phyloP scores from a whole-genome alignment of 805 yeast species.

The Nakazawaea sp. region DNA sequence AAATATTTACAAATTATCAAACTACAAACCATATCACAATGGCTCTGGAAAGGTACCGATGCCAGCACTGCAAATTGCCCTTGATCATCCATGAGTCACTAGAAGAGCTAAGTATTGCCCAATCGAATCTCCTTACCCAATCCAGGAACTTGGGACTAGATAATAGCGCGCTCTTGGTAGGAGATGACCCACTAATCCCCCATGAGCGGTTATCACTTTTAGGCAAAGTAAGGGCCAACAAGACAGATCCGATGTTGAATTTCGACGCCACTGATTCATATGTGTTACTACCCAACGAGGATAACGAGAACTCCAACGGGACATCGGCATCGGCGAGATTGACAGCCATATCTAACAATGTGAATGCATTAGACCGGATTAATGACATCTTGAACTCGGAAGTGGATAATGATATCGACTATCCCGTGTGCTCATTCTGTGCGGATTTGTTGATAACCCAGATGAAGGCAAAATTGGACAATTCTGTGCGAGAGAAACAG shows the following conservation, averaged over 20 bases:
- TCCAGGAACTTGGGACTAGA: constrained; percentile 17
- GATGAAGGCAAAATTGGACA: constrained; percentile 64
- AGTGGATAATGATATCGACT: constrained; percentile 67
- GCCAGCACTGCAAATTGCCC: constrained; percentile 61
- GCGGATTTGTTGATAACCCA: constrained; percentile 58
- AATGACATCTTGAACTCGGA: constrained; percentile 66
- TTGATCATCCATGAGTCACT: constrained; percentile 50
- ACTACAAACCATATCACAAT: too few relatives aligned
- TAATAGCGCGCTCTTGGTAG: constrained; percentile 8
- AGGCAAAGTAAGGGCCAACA: constrained; percentile 7
- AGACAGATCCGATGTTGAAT: constrained; percentile 7
- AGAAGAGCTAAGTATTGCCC: constrained; percentile 44
- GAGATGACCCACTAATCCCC: constrained; percentile 20
- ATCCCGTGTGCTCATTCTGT: constrained; percentile 87
- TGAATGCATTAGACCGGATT: constrained; percentile 52
- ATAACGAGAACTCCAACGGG: constrained; percentile 21
- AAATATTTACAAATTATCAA: too few relatives aligned
- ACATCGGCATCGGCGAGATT: constrained; percentile 13
- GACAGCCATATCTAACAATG: constrained; percentile 37
- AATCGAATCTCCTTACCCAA: constrained; percentile 43
- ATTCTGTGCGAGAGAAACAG: constrained; percentile 70
- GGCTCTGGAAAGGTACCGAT: too few relatives aligned
- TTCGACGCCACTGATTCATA: constrained; percentile 18
- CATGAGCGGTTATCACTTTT: constrained; percentile 14
- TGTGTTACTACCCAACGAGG: constrained; percentile 23